phyloP scores from a whole-genome alignment of 257 asterid genomes.

The Striga asiatica region DNA sequence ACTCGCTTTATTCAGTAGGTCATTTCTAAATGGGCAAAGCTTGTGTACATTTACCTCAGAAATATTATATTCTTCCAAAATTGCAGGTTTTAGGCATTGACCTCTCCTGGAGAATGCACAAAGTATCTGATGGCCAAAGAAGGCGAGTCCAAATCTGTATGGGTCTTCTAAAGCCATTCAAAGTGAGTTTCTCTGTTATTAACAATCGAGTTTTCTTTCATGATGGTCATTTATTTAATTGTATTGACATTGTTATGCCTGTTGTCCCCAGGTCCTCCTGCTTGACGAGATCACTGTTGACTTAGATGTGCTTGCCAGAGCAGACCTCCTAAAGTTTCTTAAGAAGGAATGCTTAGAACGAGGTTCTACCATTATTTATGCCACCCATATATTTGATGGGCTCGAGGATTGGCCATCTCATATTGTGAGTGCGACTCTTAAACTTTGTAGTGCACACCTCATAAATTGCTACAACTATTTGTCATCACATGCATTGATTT shows the following conservation, averaged over 20 bases:
- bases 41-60: constrained; percentile 8
- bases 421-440: constrained; percentile 36
- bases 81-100: constrained; percentile 71
- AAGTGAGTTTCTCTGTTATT: constrained; percentile 31
- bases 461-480: not conserved
- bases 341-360: constrained; percentile 80
- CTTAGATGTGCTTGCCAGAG: constrained; percentile 92
- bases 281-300: constrained; percentile 97
- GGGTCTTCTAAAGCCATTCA: constrained; percentile 94
- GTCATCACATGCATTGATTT: not conserved
- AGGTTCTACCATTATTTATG: constrained; percentile 77
- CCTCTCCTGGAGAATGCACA: constrained; percentile 94
- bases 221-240: not conserved
- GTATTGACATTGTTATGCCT: not conserved
- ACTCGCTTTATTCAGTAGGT: too few relatives aligned
- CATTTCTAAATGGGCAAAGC: not conserved
- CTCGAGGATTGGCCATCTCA: constrained; percentile 96
- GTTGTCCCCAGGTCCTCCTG: constrained; percentile 62
- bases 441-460: not conserved
- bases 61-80: not conserved
- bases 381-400: constrained; percentile 96
- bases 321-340: constrained; percentile 77
- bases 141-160: constrained; percentile 92
- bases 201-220: not conserved
- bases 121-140: constrained; percentile 93